A percentile compares a stretch with the other conserved stretches of the same genome.
phyloP scores from a whole-genome alignment of 768 basidiomycete genomes.

The Calocera cornea region DNA sequence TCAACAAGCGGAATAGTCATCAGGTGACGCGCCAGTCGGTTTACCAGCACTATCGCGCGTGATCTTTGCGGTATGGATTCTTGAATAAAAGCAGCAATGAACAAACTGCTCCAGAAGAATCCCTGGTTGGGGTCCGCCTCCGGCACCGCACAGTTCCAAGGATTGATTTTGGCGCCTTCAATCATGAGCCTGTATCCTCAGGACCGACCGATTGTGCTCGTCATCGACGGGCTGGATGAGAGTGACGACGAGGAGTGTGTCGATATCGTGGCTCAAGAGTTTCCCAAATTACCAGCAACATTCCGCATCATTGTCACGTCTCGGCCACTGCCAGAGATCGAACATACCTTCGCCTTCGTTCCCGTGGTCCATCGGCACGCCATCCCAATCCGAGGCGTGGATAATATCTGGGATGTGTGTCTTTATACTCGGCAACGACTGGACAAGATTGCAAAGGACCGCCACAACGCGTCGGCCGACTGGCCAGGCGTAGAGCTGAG shows the following conservation, averaged over 20 bases:
- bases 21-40: slow-evolving; percentile 15
- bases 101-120: slow-evolving; percentile 4
- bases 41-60: slow-evolving; percentile 25
- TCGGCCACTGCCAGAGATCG: background rate
- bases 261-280: slow-evolving; percentile 17
- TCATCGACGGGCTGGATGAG: slow-evolving; percentile 31
- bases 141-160: slow-evolving; percentile 15
- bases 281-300: slow-evolving; percentile 16
- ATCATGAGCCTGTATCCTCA: background rate
- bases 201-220: slow-evolving; percentile 18
- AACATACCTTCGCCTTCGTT: background rate
- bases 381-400: background rate
- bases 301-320: background rate
- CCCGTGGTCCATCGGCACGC: background rate
- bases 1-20: slow-evolving; percentile 18
- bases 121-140: slow-evolving; percentile 4
- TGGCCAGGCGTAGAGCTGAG: too few relatives aligned
- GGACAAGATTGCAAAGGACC: background rate
- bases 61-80: slow-evolving; percentile 19
- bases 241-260: slow-evolving; percentile 12
- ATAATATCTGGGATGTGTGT: background rate
- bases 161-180: slow-evolving; percentile 13
- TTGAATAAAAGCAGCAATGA: background rate
- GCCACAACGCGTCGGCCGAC: too few relatives aligned
- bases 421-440: background rate